Evolutionary conservation across 306 rosid genomes (phyloP).

Genomic region (Sophora flavescens): DNA sequence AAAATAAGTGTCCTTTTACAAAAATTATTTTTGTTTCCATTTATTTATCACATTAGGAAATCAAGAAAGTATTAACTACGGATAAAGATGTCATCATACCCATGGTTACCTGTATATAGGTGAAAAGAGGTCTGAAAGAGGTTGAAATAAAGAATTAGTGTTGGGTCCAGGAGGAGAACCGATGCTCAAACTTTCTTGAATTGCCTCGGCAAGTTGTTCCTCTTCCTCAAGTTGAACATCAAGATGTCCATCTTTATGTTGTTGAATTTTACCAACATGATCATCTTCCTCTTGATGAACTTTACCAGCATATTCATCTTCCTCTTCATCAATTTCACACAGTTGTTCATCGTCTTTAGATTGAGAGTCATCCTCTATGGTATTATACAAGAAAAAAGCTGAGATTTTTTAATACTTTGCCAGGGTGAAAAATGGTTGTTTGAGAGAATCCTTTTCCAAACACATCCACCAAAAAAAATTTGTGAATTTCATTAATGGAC

Average conservation of each 20-base stretch:
- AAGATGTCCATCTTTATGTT: constrained; percentile 60
- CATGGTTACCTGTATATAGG: constrained; percentile 75
- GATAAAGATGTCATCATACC: constrained; percentile 41
- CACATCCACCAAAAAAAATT: constrained; percentile 32
- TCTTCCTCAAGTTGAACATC: constrained; percentile 84
- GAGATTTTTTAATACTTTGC: constrained; percentile 34
- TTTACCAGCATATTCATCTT: constrained; percentile 59
- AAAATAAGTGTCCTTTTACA: no score
- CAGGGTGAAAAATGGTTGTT: not conserved
- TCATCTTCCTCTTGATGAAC: constrained; percentile 71
- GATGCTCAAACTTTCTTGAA: constrained; percentile 82
- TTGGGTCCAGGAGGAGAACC: constrained; percentile 69
- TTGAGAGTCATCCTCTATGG: constrained; percentile 68
- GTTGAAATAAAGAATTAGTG: constrained; percentile 63
- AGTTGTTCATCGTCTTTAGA: constrained; percentile 62
- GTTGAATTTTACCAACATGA: constrained; percentile 43
- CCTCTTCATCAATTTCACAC: constrained; percentile 58
- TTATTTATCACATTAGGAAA: no score
- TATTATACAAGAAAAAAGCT: constrained; percentile 35
- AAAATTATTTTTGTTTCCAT: no score
- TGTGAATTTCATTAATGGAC: constrained; percentile 30
- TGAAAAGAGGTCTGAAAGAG: constrained; percentile 59
- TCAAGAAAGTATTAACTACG: not conserved
- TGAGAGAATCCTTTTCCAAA: constrained; percentile 3
- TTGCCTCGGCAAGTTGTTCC: constrained; percentile 91